These are phyloP conservation scores for Emmonsiellopsis sp. DNA, from an alignment of 2,329 filamentous ascomycete species.

Conservation along the genomic window DNA sequence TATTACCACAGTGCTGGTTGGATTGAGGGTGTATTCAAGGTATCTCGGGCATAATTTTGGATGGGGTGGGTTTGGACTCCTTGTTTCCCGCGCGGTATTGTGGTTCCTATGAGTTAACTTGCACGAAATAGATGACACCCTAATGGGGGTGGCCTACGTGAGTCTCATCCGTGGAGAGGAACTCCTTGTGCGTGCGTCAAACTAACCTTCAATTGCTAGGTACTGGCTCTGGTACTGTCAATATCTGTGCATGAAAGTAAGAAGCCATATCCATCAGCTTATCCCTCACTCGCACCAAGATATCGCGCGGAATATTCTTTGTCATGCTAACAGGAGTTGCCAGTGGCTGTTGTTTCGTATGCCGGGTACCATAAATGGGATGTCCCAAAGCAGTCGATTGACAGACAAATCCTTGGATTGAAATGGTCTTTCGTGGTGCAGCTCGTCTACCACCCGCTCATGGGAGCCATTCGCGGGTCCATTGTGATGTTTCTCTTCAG, in stretches of 20 bases:
- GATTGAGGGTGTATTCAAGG: neutral
- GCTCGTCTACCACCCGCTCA: slow-evolving; percentile 1
- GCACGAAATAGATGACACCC: neutral
- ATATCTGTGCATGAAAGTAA: neutral
- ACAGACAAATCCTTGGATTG: neutral
- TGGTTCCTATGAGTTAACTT: neutral
- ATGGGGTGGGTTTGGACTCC: slow-evolving; percentile 1
- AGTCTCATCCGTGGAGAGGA: neutral
- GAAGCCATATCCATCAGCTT: neutral
- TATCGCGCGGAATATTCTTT: no score
- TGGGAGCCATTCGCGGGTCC: slow-evolving; percentile 2
- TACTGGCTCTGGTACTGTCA: neutral
- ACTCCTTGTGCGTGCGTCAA: neutral
- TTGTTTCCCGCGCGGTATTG: neutral
- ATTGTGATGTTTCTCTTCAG: slow-evolving; percentile 3
- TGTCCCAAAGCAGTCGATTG: neutral
- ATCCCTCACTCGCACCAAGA: neutral
- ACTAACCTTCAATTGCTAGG: neutral
- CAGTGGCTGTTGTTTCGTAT: neutral
- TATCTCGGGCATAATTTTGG: neutral
- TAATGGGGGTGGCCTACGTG: neutral
- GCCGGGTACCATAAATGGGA: slow-evolving; percentile 2
- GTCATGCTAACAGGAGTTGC: neutral
- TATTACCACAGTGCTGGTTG: neutral
- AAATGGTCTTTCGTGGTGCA: slow-evolving; percentile 1